Conservation (phyloP, 176 grass and related monocot genomes). For the Aegilops sharonensis region DNA sequence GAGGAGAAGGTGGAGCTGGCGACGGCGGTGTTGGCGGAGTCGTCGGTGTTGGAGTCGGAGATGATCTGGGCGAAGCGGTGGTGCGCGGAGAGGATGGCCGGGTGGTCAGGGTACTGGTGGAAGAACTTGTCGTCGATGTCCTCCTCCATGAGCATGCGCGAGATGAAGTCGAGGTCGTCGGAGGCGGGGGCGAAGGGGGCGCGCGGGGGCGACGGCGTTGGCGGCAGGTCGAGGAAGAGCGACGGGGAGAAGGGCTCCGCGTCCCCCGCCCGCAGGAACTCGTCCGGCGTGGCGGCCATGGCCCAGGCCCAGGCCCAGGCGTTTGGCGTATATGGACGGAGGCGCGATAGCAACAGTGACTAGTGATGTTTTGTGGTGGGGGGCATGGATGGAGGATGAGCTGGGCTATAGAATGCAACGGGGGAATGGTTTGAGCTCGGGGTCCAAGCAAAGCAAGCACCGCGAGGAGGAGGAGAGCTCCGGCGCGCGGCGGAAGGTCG, state of each 20-base stretch:
- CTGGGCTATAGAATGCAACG: neutral
- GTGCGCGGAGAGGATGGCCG: constrained; percentile 46
- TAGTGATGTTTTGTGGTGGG: neutral
- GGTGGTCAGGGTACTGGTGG: constrained; percentile 52
- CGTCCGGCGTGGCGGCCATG: constrained; percentile 37
- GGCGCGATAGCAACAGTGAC: neutral
- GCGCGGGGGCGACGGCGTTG: constrained; percentile 10
- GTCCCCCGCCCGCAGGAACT: constrained; percentile 16
- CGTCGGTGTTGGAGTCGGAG: constrained; percentile 7
- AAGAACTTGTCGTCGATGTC: constrained; percentile 63
- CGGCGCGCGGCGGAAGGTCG: neutral
- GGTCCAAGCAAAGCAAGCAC: neutral
- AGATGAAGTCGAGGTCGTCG: constrained; percentile 72
- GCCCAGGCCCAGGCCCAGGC: neutral
- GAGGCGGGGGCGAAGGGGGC: neutral
- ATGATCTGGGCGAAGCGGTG: constrained; percentile 51
- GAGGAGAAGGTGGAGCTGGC: neutral
- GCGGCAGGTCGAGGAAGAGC: constrained; percentile 47
- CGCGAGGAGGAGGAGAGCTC: neutral
- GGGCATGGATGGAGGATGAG: constrained; percentile 9
- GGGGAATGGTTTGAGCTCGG: neutral
- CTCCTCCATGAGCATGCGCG: constrained; percentile 77
- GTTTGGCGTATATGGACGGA: neutral
- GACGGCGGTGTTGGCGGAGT: neutral
- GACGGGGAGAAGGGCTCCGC: constrained; percentile 48